A percentile compares a stretch with the other conserved stretches of the same genome.
Conservation (phyloP, 2,329 filamentous ascomycete species). For the Malbranchea zuffiana region DNA sequence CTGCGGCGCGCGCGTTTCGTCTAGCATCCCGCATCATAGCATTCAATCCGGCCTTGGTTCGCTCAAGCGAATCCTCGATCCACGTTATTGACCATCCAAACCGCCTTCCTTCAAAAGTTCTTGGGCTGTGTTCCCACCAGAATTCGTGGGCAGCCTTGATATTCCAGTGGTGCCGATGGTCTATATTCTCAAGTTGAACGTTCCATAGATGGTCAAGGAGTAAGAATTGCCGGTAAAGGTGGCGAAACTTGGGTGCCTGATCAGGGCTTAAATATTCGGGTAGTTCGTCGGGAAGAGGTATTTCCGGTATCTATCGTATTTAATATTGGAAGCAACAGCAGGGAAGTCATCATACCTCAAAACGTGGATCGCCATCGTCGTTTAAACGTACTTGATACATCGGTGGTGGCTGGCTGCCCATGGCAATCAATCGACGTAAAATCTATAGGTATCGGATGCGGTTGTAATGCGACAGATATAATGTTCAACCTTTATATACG, state of each 20-base stretch:
- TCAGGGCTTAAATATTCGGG: slow-evolving; percentile 7
- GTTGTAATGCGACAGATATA: no score
- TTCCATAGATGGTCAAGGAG: slow-evolving; percentile 17
- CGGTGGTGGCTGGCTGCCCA: no score
- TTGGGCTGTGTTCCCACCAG: slow-evolving; percentile 12
- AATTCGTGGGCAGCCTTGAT: slow-evolving; percentile 15
- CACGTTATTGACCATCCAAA: slow-evolving; percentile 15
- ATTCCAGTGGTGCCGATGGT: slow-evolving; percentile 12
- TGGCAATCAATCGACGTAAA: no score
- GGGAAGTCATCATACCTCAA: slow-evolving; percentile 14
- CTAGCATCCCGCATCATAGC: not conserved
- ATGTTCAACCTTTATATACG: no score
- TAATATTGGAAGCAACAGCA: not conserved
- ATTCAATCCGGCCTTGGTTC: not conserved
- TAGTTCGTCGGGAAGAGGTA: slow-evolving; percentile 4
- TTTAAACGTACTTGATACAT: no score
- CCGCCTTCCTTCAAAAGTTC: slow-evolving; percentile 12
- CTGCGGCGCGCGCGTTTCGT: no score
- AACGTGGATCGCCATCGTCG: slow-evolving; percentile 11
- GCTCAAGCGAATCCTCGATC: slow-evolving; percentile 13
- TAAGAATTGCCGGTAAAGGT: slow-evolving; percentile 8
- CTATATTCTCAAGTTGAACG: slow-evolving; percentile 13
- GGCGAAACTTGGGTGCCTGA: slow-evolving; percentile 10
- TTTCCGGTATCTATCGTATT: slow-evolving; percentile 11
- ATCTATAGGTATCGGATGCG: no score